Evolutionary conservation across 441 rosid species (phyloP).

Genomic region (Heliophila coronopifolia): DNA sequence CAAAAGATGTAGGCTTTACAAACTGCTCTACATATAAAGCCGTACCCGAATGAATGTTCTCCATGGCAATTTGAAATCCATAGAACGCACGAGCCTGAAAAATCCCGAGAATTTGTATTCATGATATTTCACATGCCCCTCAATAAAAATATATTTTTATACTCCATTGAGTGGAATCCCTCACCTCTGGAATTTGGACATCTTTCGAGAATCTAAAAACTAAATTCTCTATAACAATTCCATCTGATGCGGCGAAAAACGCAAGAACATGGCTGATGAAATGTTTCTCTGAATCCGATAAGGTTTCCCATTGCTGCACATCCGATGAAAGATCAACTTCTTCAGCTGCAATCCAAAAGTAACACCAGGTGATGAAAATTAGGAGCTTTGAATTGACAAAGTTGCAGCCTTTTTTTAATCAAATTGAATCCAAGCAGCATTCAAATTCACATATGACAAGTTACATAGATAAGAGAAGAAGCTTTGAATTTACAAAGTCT

Average conservation of each 20-base stretch:
- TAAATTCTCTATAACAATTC: conserved; percentile 80
- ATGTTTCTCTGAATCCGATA: conserved; percentile 63
- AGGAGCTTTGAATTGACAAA: too few species aligned
- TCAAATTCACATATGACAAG: not conserved
- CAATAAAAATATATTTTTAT: too few species aligned
- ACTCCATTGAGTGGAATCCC: not conserved
- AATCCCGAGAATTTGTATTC: too few species aligned
- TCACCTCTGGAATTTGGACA: conserved; percentile 82
- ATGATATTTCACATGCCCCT: too few species aligned
- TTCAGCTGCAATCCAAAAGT: conserved; percentile 71
- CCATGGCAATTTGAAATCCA: conserved; percentile 91
- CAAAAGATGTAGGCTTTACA: not conserved
- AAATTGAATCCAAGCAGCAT: too few species aligned
- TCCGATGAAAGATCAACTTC: conserved; percentile 88
- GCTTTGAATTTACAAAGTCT: not conserved
- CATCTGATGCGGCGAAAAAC: conserved; percentile 87
- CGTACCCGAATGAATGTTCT: conserved; percentile 89
- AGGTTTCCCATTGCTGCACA: conserved; percentile 62
- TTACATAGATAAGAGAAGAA: not conserved
- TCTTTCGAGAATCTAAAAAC: conserved; percentile 82
- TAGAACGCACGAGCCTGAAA: conserved; percentile 85
- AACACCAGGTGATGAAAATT: too few species aligned
- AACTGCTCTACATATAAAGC: conserved; percentile 21
- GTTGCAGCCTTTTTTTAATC: too few species aligned
- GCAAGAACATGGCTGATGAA: conserved; percentile 77